A percentile compares a stretch with the other conserved stretches of the same genome.
Evolutionary conservation across 768 basidiomycete genomes (phyloP).

Genomic region (Tulasnella sp.): DNA sequence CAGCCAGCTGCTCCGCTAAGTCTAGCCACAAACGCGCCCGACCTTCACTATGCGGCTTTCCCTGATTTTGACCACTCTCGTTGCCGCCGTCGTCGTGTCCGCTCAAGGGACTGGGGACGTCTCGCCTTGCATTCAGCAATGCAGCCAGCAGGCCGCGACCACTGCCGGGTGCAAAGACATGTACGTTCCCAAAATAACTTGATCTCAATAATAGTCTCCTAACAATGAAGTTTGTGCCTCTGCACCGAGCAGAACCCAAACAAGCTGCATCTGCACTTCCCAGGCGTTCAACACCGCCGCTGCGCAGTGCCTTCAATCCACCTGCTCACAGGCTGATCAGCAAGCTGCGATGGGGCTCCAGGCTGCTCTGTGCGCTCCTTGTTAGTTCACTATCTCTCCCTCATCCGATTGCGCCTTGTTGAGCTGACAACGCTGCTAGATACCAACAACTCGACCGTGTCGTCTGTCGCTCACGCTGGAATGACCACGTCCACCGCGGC

Average conservation of each 20-base stretch:
- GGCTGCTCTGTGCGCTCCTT: conserved; percentile 3
- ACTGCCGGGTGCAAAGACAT: not conserved
- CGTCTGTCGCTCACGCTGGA: not conserved
- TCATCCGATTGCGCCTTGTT: not conserved
- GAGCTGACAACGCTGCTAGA: not conserved
- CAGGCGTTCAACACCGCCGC: not conserved
- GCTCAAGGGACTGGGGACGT: conserved; percentile 4
- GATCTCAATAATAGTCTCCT: not conserved
- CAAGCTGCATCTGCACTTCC: not conserved
- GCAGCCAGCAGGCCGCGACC: not conserved
- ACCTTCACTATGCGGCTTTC: not conserved
- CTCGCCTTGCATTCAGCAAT: conserved; percentile 2
- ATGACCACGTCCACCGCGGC: not conserved
- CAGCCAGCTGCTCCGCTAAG: not conserved
- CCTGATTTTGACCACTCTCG: not conserved
- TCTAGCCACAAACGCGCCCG: not conserved
- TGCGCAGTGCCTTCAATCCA: conserved; percentile 5
- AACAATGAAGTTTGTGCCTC: not conserved
- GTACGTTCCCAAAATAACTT: not conserved
- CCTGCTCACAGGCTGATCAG: not conserved
- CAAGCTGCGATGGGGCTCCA: conserved; percentile 11
- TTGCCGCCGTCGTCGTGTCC: not conserved
- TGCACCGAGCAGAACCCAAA: not conserved
- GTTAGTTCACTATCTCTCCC: not conserved
- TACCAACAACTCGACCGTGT: not conserved